Base-by-base conservation (phyloP, 306 rosid genomes). In the Cicer arietinum region DNA sequence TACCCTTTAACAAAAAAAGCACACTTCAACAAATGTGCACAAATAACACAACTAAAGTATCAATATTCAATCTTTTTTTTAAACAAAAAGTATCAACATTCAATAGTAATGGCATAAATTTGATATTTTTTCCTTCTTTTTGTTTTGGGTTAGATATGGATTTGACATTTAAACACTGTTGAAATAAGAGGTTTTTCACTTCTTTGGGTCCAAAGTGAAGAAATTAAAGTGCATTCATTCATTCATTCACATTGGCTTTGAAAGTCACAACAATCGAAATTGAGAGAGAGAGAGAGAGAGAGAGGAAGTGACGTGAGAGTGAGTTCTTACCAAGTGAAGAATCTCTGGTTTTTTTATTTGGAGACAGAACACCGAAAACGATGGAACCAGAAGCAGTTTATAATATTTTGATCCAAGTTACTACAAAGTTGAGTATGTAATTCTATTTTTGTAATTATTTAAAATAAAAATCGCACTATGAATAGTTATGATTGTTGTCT, bases 271-370 rank as follows among this genome's bases (percentile, higher is more conserved):
- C 35, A 13, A 75, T 61, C 69, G 42, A 30, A 30, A 30, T 30
- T 2, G 45, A 69, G 20, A 65, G 71, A 20, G 47, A 61, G 17
- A 17, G 75, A 22, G 44, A 68, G 14, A 65, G 71, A 20, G 48
- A 61, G 18, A 68, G 69, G 17, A 63, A 22, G 57, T 44, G 74
- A 62, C 1, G 71, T 12, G 89, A 83, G 82, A 37, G 58, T 54
- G 84, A 81, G 75, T 53, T 64, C 39, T 72, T 63, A 81, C 88
- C 73, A 58, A 65, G 67, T 39, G 18, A 61, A 58, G 18, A 60
- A 60, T 60, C 44, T 60, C 5, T 60, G 45, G 67, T 60, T 60
- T 60, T 60, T 60, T 35, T n/a, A 60, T 60, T 60, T 35, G 67
- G 67, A 60, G 67, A 13, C 59, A 68, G 3, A 12, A 30, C 10